Percentiles rank a stretch among this genome's conserved stretches.
Evolutionary conservation across 2,329 filamentous ascomycete genomes (phyloP).

Genomic region (Aureobasidium lini): DNA sequence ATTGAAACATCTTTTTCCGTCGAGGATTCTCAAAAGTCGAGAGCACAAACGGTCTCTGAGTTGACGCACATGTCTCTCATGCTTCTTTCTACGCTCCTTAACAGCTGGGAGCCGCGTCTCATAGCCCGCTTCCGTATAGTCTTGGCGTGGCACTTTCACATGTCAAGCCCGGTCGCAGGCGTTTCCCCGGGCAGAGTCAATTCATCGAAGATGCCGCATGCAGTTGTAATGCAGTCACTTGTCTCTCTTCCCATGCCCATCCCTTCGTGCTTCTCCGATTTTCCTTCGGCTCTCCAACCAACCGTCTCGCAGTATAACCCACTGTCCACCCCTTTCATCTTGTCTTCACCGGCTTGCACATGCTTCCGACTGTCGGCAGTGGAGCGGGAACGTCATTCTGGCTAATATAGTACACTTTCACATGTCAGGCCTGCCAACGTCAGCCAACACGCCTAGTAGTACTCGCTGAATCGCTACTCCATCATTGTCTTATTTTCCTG

Average conservation of each 20-base stretch:
- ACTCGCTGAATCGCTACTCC: constrained; percentile 6
- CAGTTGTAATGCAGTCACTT: constrained; percentile 10
- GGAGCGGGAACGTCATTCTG: constrained; percentile 8
- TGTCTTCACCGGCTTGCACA: constrained; percentile 5
- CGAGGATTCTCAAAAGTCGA: background rate
- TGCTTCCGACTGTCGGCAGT: constrained; percentile 4
- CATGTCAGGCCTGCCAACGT: constrained; percentile 11
- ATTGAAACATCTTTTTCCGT: background rate
- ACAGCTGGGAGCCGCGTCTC: background rate
- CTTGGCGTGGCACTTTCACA: constrained; percentile 1
- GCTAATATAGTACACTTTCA: constrained; percentile 11
- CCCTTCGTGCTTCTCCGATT: constrained; percentile 12
- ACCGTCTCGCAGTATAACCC: constrained; percentile 7
- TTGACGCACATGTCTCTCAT: constrained; percentile 2
- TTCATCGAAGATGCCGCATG: constrained; percentile 11
- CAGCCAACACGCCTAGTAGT: constrained; percentile 9
- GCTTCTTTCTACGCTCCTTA: background rate
- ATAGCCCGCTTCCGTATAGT: background rate
- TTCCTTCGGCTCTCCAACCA: constrained; percentile 9
- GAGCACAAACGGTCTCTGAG: background rate
- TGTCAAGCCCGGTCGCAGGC: background rate
- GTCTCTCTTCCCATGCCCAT: constrained; percentile 6
- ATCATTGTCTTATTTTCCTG: constrained; percentile 13
- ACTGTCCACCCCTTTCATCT: background rate
- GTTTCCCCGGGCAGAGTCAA: constrained; percentile 9